Base-by-base conservation (phyloP, 2,329 filamentous ascomycete species). In the Aaosphaeria arxii region DNA sequence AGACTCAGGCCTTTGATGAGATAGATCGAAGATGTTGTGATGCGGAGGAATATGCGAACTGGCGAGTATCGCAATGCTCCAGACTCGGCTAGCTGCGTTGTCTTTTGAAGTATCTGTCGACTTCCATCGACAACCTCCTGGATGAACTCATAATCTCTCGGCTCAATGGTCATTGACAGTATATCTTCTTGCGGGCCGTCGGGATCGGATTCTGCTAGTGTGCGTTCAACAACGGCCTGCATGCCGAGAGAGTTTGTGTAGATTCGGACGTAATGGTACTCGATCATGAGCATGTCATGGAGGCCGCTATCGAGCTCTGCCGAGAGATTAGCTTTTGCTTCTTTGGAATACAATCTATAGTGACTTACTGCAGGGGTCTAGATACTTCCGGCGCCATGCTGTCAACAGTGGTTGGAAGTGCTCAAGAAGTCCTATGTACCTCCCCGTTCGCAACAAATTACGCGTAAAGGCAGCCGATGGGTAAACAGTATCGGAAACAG, bases 201-300 rank as follows among this genome's bases (percentile, higher is more conserved):
- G 4, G 64, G 63, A 51, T 71, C 66, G 24, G 64, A 62, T 44
- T 70, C 66, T 5, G 66, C 64, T n/a, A 78, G 64, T 1, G 73
- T 75, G n/a, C 78, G 75, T 49, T 82, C 79, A 3, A 81, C 77
- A 3, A 82, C 75, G 2, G 79, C 79, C 59, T 82, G 79, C 63
- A 82, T 77, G 3, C 78, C 78, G 5, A 82, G 71, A 0, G 72
- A 74, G 42, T 76, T 76, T 36, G 71, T 71, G 45, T 73, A 75
- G 11, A 73, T 70, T 2, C 71, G 59, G 1, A 73, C 65, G 42
- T 74, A 74, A 31, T 74, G 69, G 42, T 73, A 82, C 49, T 82
- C 79, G 11, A 82, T 80, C 11, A 74, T 74, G 0, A 82, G 66
- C 51, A 77, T 75, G 39, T 77, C 74, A 44, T 74, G 74, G 9